A percentile compares a stretch with the other conserved stretches of the same genome.
Conservation (phyloP, 2,329 filamentous ascomycete species). For the Pseudogymnoascus sp. region DNA sequence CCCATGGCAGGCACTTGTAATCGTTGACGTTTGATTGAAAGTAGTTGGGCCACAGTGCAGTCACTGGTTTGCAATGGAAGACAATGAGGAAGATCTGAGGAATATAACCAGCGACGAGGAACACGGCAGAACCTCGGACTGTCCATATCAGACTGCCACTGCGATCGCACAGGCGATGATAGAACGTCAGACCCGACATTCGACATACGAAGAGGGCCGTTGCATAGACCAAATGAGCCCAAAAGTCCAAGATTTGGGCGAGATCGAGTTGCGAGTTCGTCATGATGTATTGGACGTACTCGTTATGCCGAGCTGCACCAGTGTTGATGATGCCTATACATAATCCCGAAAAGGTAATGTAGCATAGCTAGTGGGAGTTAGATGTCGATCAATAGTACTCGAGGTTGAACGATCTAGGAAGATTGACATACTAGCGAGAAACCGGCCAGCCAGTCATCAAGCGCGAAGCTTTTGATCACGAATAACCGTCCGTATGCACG, state of each 20-base stretch:
- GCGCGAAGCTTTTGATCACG: background rate
- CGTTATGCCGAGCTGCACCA: conserved; percentile 40
- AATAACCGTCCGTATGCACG: background rate
- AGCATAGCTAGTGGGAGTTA: background rate
- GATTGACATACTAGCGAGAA: background rate
- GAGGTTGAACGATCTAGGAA: background rate
- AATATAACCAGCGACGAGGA: conserved; percentile 37
- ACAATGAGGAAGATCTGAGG: conserved; percentile 43
- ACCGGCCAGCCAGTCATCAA: background rate
- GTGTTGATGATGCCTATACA: conserved; percentile 37
- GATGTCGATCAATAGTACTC: background rate
- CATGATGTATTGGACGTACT: conserved; percentile 41
- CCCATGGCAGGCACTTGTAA: conserved; percentile 43
- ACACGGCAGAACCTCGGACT: conserved; percentile 31
- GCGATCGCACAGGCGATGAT: conserved; percentile 37
- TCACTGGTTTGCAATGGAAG: conserved; percentile 44
- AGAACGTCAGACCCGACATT: conserved; percentile 45
- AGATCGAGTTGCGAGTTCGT: conserved; percentile 32
- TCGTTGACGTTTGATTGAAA: conserved; percentile 35
- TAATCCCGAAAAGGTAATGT: background rate
- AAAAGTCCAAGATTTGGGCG: conserved; percentile 42
- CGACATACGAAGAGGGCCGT: conserved; percentile 42
- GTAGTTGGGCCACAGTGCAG: conserved; percentile 43
- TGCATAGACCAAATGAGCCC: conserved; percentile 45
- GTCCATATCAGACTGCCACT: conserved; percentile 30